Evolutionary conservation across 1,139 yeast genomes (phyloP), one percentile per base, ranked within the genome.

Genomic region (Nakaseomyces nivariensis): DNA sequence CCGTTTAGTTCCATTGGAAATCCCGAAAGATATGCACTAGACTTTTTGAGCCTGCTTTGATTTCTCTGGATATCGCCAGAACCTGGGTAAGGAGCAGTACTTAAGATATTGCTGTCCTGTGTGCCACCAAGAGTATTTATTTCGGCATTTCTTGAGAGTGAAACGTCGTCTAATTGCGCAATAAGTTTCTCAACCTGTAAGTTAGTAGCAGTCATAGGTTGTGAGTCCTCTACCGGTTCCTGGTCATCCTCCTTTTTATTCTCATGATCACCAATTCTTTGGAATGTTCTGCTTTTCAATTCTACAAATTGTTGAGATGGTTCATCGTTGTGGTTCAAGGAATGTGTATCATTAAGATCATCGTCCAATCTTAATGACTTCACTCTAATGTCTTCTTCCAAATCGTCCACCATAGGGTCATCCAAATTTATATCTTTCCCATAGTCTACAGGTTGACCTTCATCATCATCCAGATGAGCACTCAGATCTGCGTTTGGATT

Each of bases 121-220:
- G 22, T 17, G 24, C 25, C 44, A n/a, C 47, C 17, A 5, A 40
- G 37, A 13, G 38, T 37, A 38, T 50, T 51, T 9, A 57, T 34
- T 36, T 54, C 50, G 24, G 54, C 61, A 34, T 58, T 57, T 47
- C 63, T 57, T 7, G 58, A 56, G n/a, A 56, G 51, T 2, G 66
- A 58, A 4, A 61, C 62, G 37, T 58, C 60, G 48, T 63, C 60
- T n/a, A 64, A 48, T 45, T 64, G 65, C 10, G 66, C 66, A 22
- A 64, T 52, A 17, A 64, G 54, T 49, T 56, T 57, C 49, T 62
- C 66, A 2, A 64, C 64, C 45, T 62, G 62, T 37, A 51, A 38
- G 45, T 55, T 60, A 6, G 63, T 57, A n/a, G 56, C 50, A 2
- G 58, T 46, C 26, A 41, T 45, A 22, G 56, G 13, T 27, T 27